These are phyloP conservation scores for Fusarium brachygibbosum DNA, from an alignment of 2,329 filamentous ascomycete species.

Conservation along the genomic window DNA sequence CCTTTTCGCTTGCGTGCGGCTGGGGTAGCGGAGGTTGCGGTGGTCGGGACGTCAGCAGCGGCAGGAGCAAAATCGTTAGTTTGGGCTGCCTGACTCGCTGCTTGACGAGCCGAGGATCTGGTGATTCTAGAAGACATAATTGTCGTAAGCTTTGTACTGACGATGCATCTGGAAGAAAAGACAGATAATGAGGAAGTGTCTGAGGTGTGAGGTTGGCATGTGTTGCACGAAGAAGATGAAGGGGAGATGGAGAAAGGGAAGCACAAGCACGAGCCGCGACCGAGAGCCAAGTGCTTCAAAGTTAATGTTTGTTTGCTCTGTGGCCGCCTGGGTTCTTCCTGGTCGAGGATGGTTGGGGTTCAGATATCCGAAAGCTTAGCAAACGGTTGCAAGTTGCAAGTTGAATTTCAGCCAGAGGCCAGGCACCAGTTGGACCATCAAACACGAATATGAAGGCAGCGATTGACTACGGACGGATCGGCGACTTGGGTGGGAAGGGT, in stretches of 20 bases:
- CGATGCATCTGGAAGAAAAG: conserved; percentile 41
- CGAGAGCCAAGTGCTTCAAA: conserved; percentile 35
- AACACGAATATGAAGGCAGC: conserved; percentile 6
- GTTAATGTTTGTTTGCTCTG: conserved; percentile 23
- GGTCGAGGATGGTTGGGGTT: conserved; percentile 13
- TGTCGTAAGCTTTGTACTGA: conserved; percentile 57
- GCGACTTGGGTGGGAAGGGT: conserved; percentile 19
- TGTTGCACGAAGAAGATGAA: conserved; percentile 37
- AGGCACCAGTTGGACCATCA: conserved; percentile 4
- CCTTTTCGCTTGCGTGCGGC: conserved; percentile 83
- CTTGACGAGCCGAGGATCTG: conserved; percentile 93
- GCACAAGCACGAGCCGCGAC: conserved; percentile 33
- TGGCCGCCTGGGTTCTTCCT: conserved; percentile 13
- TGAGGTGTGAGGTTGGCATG: conserved; percentile 26
- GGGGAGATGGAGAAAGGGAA: conserved; percentile 35
- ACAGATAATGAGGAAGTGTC: conserved; percentile 37
- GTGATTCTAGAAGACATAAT: conserved; percentile 98
- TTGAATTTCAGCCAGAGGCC: conserved; percentile 12
- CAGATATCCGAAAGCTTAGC: conserved; percentile 6
- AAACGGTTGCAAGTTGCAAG: conserved; percentile 1
- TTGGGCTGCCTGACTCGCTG: conserved; percentile 73
- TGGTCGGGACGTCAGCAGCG: conserved; percentile 56
- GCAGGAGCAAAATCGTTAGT: conserved; percentile 59
- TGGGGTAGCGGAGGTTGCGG: conserved; percentile 59
- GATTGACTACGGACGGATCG: conserved; percentile 14